These are phyloP conservation scores for Epichloe festucae DNA, from an alignment of 2,329 filamentous ascomycete genomes.

Conservation along the genomic window DNA sequence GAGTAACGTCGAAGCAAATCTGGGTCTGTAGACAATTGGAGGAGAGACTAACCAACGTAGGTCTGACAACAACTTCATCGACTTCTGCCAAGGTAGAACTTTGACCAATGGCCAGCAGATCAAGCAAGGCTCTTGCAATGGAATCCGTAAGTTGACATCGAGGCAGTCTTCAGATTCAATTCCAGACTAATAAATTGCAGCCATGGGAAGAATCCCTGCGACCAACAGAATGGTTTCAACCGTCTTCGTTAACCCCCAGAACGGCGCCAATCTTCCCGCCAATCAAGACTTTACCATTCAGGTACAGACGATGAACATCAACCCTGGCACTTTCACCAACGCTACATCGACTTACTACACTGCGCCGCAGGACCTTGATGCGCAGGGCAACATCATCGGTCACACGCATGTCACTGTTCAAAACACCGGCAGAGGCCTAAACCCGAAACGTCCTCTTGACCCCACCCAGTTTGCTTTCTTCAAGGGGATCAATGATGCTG, in stretches of 20 bases:
- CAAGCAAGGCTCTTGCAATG: constrained; percentile 48
- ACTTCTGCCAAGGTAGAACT: constrained; percentile 41
- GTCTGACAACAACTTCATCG: constrained; percentile 49
- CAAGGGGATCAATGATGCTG: constrained; percentile 53
- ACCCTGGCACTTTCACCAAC: constrained; percentile 48
- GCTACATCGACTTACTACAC: constrained; percentile 47
- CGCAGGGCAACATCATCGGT: constrained; percentile 37
- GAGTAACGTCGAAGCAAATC: constrained; percentile 16
- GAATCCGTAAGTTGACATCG: constrained; percentile 31
- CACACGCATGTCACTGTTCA: constrained; percentile 49
- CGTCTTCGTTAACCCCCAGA: constrained; percentile 39
- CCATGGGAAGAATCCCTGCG: constrained; percentile 48
- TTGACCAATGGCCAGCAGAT: constrained; percentile 50
- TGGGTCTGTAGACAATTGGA: background rate
- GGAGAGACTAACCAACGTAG: constrained; percentile 17
- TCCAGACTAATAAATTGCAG: constrained; percentile 15
- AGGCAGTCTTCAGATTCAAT: background rate
- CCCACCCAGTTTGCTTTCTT: constrained; percentile 46
- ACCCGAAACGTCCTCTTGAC: constrained; percentile 38
- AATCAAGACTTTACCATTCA: constrained; percentile 39
- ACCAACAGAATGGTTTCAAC: constrained; percentile 43
- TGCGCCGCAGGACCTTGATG: constrained; percentile 40
- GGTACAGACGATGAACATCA: constrained; percentile 40
- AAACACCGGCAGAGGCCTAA: constrained; percentile 36
- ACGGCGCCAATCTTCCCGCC: constrained; percentile 32